Evolutionary conservation across 331 rosid species (phyloP).

Genomic region (Rosa hybrid): DNA sequence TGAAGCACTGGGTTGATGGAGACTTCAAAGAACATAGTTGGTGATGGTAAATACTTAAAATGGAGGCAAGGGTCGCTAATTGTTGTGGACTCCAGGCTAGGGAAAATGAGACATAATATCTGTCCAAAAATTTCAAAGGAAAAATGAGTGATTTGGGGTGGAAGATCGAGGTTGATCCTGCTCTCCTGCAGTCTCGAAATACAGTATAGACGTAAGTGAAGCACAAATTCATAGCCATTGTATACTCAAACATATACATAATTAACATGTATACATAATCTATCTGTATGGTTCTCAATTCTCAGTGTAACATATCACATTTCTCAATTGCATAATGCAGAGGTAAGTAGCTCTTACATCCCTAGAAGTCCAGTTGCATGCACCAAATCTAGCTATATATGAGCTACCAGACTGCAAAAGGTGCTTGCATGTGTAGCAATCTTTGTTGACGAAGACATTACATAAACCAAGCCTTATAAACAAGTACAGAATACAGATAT

Average conservation of each 20-base stretch:
- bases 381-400: not conserved
- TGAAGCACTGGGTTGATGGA: not conserved
- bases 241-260: not conserved
- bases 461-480: not conserved
- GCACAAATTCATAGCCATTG: not conserved
- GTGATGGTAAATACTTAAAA: no score
- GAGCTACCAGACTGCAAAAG: not conserved
- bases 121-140: no score
- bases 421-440: not conserved
- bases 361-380: not conserved
- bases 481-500: not conserved
- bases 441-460: slow-evolving; percentile 2
- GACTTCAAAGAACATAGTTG: no score
- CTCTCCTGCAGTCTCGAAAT: no score
- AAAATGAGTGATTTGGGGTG: no score
- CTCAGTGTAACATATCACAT: not conserved
- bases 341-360: not conserved
- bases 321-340: not conserved
- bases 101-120: no score
- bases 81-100: no score
- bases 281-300: not conserved
- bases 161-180: no score
- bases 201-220: no score
- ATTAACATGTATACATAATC: not conserved
- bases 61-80: no score